phyloP scores from a whole-genome alignment of 768 basidiomycete genomes.

The Gloeophyllum trabeum region DNA sequence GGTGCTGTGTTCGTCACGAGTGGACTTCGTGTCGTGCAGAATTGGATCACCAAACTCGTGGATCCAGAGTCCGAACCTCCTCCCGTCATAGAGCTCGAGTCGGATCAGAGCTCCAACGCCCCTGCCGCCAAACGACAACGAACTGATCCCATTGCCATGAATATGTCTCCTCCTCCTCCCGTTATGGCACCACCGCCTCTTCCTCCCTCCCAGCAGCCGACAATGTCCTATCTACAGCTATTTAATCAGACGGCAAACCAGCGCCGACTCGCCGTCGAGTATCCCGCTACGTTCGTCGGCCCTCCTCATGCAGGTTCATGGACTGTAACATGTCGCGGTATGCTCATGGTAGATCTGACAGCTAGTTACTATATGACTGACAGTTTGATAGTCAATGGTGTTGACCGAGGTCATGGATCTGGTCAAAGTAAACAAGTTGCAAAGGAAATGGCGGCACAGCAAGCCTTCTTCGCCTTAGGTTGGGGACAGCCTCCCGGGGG shows the following conservation, averaged over 20 bases:
- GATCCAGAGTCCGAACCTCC: conserved; percentile 24
- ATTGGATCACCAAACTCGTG: conserved; percentile 49
- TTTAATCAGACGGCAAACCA: conserved; percentile 70
- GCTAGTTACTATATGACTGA: neutral
- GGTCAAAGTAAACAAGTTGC: conserved; percentile 65
- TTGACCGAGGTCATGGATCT: conserved; percentile 52
- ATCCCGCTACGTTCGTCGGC: conserved; percentile 46
- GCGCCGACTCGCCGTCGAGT: conserved; percentile 50
- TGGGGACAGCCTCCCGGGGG: conserved; percentile 27
- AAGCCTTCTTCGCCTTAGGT: conserved; percentile 66
- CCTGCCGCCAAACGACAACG: neutral
- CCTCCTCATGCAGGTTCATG: conserved; percentile 64
- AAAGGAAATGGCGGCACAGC: conserved; percentile 66
- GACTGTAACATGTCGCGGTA: conserved; percentile 60
- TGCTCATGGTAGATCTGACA: conserved; percentile 13
- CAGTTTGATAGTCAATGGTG: conserved; percentile 46
- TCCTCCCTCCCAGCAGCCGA: conserved; percentile 17
- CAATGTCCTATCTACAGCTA: conserved; percentile 46
- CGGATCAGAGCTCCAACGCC: neutral
- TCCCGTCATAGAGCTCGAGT: neutral
- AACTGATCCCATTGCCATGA: conserved; percentile 7
- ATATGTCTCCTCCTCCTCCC: conserved; percentile 13
- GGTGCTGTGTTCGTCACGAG: conserved; percentile 56
- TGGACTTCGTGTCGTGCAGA: conserved; percentile 35
- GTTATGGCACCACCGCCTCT: conserved; percentile 15